Evolutionary conservation across 805 yeast species (phyloP).

Genomic region (Vanderwaltozyma verrucispora): DNA sequence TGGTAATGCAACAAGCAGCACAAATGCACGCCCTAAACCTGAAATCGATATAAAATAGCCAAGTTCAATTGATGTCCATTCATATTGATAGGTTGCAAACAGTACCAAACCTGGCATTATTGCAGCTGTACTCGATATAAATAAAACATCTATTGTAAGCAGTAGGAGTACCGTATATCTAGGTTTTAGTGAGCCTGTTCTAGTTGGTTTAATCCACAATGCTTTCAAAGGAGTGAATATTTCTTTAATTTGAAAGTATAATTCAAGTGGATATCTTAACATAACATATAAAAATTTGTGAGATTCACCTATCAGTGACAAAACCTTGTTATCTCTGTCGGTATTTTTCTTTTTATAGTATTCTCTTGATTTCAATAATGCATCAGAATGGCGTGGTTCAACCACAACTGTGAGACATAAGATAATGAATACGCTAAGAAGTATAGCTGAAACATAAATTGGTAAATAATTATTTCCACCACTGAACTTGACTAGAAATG

Average conservation of each 20-base stretch:
- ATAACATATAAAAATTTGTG: too few species aligned
- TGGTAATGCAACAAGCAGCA: slow-evolving; percentile 44
- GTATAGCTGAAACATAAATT: slow-evolving; percentile 20
- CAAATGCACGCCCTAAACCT: slow-evolving; percentile 40
- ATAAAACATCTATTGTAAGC: slow-evolving; percentile 36
- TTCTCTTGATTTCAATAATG: slow-evolving; percentile 36
- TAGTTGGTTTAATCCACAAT: slow-evolving; percentile 34
- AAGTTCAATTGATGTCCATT: slow-evolving; percentile 44
- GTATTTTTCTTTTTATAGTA: too few species aligned
- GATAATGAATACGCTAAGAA: slow-evolving; percentile 29
- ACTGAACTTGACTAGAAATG: slow-evolving; percentile 26
- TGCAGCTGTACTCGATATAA: slow-evolving; percentile 33
- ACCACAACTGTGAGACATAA: slow-evolving; percentile 35
- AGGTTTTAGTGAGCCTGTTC: slow-evolving; percentile 19
- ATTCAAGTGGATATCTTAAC: background rate
- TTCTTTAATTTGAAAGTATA: background rate
- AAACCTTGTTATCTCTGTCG: too few species aligned
- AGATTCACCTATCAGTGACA: background rate
- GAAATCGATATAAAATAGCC: slow-evolving; percentile 45
- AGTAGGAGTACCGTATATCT: slow-evolving; percentile 40
- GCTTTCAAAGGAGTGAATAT: slow-evolving; percentile 28
- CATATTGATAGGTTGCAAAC: slow-evolving; percentile 42
- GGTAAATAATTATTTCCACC: slow-evolving; percentile 19
- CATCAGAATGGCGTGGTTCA: slow-evolving; percentile 51
- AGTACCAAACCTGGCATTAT: slow-evolving; percentile 35